Conservation (phyloP, 192 early-diverging fungal genomes). For the Backusella circina region DNA sequence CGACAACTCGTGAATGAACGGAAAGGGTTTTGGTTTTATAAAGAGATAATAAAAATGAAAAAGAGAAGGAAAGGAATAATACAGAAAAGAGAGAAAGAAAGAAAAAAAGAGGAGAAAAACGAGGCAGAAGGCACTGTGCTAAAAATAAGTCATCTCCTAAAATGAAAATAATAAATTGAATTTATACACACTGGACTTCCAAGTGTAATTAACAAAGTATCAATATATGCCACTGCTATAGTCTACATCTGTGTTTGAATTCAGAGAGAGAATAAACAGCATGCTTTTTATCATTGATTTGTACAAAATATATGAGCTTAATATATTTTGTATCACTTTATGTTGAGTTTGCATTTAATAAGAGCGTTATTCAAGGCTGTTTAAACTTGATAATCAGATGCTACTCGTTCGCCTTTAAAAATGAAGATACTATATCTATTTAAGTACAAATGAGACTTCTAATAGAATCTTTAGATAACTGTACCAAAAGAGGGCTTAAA, state of each 20-base stretch:
- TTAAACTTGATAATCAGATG: no score
- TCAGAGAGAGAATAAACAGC: no score
- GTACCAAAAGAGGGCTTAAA: no score
- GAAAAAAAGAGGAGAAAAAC: slow-evolving; percentile 6
- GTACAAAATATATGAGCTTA: background rate
- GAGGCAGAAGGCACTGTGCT: background rate
- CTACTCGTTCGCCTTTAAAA: no score
- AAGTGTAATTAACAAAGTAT: no score
- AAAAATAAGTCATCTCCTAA: background rate
- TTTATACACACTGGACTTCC: no score
- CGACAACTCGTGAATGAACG: background rate
- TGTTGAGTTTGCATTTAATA: background rate
- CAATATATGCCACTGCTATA: no score
- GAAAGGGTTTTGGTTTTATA: background rate
- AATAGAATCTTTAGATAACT: no score
- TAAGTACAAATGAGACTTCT: no score
- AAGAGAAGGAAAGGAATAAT: slow-evolving; percentile 5
- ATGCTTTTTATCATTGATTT: background rate
- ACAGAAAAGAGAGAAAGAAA: slow-evolving; percentile 3
- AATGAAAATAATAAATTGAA: background rate
- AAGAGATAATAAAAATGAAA: background rate
- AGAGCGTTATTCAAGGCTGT: background rate
- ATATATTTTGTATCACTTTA: background rate
- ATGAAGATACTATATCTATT: no score
- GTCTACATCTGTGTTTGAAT: no score